Evolutionary conservation across 2,329 filamentous ascomycete genomes (phyloP), one percentile per base, ranked within the genome.

Genomic region (Fusarium metavorans): DNA sequence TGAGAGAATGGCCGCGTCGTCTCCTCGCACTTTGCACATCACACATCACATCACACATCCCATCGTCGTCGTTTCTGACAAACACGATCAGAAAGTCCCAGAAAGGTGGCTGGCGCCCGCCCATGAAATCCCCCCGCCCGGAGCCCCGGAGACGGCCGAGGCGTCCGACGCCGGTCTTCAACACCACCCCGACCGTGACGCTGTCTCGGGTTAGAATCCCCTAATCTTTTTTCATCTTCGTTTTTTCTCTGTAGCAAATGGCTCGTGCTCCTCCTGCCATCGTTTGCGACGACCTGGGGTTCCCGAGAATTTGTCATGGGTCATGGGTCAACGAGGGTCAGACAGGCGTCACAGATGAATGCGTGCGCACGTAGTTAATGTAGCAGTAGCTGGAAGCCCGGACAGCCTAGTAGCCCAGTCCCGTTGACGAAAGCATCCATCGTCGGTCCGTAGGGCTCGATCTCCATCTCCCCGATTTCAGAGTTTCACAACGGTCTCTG

Each of bases 111-210:
- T 37, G 35, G 37, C 48, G 48, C 48, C 48, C 48, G 27, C 25
- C 45, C 45, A 50, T 50, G 16, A n/a, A 50, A 50, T 50, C 45
- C 37, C 37, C 62, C 68, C 61, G 57, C 62, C 61, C 65, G 71
- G 66, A 72, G 70, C 61, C 73, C 75, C 74, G 76, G 73, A 74
- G 74, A 72, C 75, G 74, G 72, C 67, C 64, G 71, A 75, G 64
- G 67, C 67, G 71, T 74, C 76, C 76, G 74, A 74, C 67, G 69
- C 67, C 74, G 65, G 68, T 68, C 48, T 56, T 64, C 56, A 69
- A 75, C 48, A 69, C 63, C 72, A 34, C 66, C 71, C 72, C 72
- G 75, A 75, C 74, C 68, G 72, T 71, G 75, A 74, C 70, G 57
- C 74, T 76, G 72, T 76, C 67, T 76, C 70, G 68, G 74, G 75